Evolutionary conservation across 495 filamentous ascomycete species (phyloP).

Genomic region (Terfezia claveryi): DNA sequence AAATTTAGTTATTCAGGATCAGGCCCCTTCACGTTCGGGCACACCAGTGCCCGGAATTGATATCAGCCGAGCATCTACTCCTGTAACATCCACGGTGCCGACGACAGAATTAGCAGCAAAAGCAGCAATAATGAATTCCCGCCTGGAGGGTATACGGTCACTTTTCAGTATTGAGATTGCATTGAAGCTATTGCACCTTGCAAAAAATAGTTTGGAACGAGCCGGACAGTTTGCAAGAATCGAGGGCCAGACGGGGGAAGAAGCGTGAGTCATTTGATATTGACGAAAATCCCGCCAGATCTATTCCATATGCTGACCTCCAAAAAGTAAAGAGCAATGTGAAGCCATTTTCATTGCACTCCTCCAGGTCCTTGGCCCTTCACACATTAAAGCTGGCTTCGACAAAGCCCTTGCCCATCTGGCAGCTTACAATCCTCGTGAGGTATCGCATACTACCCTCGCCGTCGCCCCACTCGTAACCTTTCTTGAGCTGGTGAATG

Average conservation of each 20-base stretch:
- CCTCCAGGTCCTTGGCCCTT: conserved; percentile 56
- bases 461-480: conserved; percentile 84
- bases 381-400: conserved; percentile 82
- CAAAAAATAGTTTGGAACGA: conserved; percentile 77
- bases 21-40: neutral
- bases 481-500: conserved; percentile 92
- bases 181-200: conserved; percentile 63
- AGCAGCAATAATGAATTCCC: conserved; percentile 84
- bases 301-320: no score
- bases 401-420: conserved; percentile 81
- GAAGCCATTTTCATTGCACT: conserved; percentile 69
- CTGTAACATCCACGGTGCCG: conserved; percentile 22
- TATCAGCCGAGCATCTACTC: conserved; percentile 1
- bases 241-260: conserved; percentile 54
- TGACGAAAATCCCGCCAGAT: no score
- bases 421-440: conserved; percentile 71
- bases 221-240: conserved; percentile 59
- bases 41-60: neutral
- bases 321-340: conserved; percentile 41
- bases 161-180: conserved; percentile 95
- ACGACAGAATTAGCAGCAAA: conserved; percentile 87
- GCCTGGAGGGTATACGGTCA: conserved; percentile 76
- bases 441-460: conserved; percentile 29
- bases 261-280: conserved; percentile 32
- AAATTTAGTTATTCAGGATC: neutral